Base-by-base conservation (phyloP, 164 flowering plant genomes). In the Piper betle region DNA sequence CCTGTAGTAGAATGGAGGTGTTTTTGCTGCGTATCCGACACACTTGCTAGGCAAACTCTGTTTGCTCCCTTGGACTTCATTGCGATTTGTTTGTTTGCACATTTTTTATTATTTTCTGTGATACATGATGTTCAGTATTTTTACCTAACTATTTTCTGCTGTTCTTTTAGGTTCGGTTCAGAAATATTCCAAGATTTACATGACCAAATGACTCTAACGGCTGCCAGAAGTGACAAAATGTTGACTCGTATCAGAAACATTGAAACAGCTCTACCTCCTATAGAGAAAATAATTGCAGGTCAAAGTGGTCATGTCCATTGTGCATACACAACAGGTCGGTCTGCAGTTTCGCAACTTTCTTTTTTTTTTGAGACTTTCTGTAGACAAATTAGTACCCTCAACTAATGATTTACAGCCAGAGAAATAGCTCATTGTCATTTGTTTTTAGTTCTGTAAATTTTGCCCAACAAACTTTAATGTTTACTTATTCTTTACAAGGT, bases 161-260 rank as follows among this genome's bases (percentile, higher is more conserved):
- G 59, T 52, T 58, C 41, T 52, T 75, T 64, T 74, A 93, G 99
- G 67, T 90, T 93, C 77, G 96, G 97, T 39, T 86, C 89, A 57
- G 96, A 90, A 74, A 81, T 93, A 65, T 93, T 90, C 58, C 95
- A 90, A 73, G 92, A 88, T 52, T 72, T 93, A 72, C 97, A 90
- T 69, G 99, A 90, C 71, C 87, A 90, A 74, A 85, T 90, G 64
- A 72, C 73, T 64, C 63, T 69, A 46, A 86, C 91, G 61, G 78
- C 96, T 66, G 72, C 86, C 39, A 82, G 99, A 77, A 86, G 97
- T 70, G 85, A 75, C 69, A 82, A 80, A 61, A 64, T 93, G 80
- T 67, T 65, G 71, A 74, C 58, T 64, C 94, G 96, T 62, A 85
- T 84, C 39, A 74, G 78, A 54, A 67, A 68, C n/a, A 71, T 90